Evolutionary conservation across 306 rosid genomes (phyloP), one percentile per base, ranked within the genome.

Genomic region (Casuarina equisetifolia): DNA sequence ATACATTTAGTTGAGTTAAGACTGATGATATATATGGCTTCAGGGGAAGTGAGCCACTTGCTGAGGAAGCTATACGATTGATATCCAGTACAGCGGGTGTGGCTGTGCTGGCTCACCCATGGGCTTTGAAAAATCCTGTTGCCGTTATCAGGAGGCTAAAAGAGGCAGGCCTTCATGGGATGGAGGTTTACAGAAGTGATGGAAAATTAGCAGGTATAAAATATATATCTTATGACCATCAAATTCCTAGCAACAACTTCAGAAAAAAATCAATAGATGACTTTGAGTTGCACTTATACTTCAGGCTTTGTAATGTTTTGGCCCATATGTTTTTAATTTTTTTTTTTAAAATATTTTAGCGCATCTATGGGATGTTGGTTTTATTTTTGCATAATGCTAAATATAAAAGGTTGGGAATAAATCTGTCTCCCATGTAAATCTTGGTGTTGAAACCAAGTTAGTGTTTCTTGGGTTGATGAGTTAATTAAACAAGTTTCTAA

Each of bases 101-200:
- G 50, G 90, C 98, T 42, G 98, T 92, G 51, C 86, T 95, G 71
- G 98, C 98, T 87, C 98, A 95, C 86, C 98, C 98, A 7, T 95
- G 98, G 98, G 95, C 96, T 12, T 74, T 95, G 75, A 95, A 92
- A 84, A 89, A 87, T 80, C 96, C 97, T 3, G 82, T 84, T 74
- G 82, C 91, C 49, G 66, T 95, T 59, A 81, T 92, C 25, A 85
- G 88, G 84, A 87, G 93, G 82, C 87, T 92, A 51, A 89, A 85
- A 85, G 98, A 88, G 81, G 98, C 97, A 12, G 98, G 98, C 75
- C 98, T 95, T 82, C 97, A 95, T 72, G 98, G 98, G 76, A 87
- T 95, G 81, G 98, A 95, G 84, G 98, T 91, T 80, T 85, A 88
- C 85, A 88, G 90, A 81, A 92, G 97, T 78, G 98, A 95, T 19